These are phyloP conservation scores for Gossypioides kirkii DNA, from an alignment of 345 rosid species.

Conservation along the genomic window DNA sequence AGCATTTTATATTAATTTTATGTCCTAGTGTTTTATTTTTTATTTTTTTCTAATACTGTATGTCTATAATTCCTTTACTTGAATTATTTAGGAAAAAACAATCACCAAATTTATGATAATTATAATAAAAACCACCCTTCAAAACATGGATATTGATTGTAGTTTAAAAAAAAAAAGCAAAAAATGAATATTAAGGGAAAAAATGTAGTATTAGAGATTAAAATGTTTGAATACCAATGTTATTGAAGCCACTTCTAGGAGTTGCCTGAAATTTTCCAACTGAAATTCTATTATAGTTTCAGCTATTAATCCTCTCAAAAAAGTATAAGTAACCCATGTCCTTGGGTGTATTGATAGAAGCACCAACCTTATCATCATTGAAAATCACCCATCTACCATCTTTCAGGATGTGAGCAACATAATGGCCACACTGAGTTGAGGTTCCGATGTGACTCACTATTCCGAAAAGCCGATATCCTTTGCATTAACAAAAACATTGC, in stretches of 20 bases:
- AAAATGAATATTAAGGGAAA: background rate
- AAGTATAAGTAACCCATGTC: conserved; percentile 98
- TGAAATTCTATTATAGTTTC: conserved; percentile 12
- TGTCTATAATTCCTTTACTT: too few relatives aligned
- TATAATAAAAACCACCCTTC: background rate
- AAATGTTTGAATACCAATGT: background rate
- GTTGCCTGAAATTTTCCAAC: background rate
- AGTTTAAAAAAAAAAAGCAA: background rate
- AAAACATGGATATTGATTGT: too few relatives aligned
- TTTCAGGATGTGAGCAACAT: conserved; percentile 85
- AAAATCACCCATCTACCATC: conserved; percentile 89
- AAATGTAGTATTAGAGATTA: background rate
- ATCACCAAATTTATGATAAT: background rate
- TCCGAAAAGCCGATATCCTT: conserved; percentile 83
- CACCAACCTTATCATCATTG: conserved; percentile 89
- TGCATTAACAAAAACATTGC: conserved; percentile 20
- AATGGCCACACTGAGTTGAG: conserved; percentile 90
- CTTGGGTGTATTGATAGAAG: conserved; percentile 78
- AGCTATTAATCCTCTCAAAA: conserved; percentile 70
- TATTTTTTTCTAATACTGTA: too few relatives aligned
- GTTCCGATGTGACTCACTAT: conserved; percentile 95
- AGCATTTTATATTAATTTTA: too few relatives aligned
- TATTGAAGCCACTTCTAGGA: background rate
- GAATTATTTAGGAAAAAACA: too few relatives aligned
- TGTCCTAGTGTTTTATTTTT: too few relatives aligned